These are phyloP conservation scores for Hebeloma cylindrosporum DNA, from an alignment of 768 basidiomycete species.

Conservation along the genomic window DNA sequence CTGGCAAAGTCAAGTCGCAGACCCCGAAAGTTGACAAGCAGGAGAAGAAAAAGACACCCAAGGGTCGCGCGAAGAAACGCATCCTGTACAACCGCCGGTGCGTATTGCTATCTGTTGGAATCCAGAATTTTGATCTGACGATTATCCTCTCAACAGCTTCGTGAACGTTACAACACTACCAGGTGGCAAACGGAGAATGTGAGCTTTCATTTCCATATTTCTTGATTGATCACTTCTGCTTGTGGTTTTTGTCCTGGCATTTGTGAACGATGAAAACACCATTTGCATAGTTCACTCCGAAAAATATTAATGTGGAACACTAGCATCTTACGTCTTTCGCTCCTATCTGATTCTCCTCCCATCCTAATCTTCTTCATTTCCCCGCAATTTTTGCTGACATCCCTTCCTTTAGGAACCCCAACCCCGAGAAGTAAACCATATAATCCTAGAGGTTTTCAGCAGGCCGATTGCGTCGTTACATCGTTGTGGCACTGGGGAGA, in stretches of 20 bases:
- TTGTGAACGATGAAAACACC: slow-evolving; percentile 56
- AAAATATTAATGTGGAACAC: slow-evolving; percentile 77
- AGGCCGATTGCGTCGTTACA: slow-evolving; percentile 11
- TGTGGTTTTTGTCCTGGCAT: not conserved
- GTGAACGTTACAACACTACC: slow-evolving; percentile 91
- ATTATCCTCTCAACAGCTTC: slow-evolving; percentile 52
- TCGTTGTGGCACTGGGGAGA: slow-evolving; percentile 11
- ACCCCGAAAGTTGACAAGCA: slow-evolving; percentile 97
- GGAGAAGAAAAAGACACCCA: slow-evolving; percentile 98
- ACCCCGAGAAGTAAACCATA: slow-evolving; percentile 54
- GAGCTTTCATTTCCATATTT: slow-evolving; percentile 41
- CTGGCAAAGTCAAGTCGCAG: slow-evolving; percentile 99
- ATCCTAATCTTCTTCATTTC: slow-evolving; percentile 11
- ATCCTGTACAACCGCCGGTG: slow-evolving; percentile 91
- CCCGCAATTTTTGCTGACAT: slow-evolving; percentile 23
- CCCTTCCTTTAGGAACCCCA: slow-evolving; percentile 51
- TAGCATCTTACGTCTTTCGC: slow-evolving; percentile 94
- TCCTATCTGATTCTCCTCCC: slow-evolving; percentile 83
- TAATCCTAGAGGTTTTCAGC: slow-evolving; percentile 15
- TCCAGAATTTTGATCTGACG: slow-evolving; percentile 1
- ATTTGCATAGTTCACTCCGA: slow-evolving; percentile 98
- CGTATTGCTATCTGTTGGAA: slow-evolving; percentile 25
- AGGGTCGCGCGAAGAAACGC: slow-evolving; percentile 97
- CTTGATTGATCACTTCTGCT: not conserved
- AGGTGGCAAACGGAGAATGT: slow-evolving; percentile 96